Base-by-base conservation (phyloP, 306 rosid species). In the Pyrus betulifolia region DNA sequence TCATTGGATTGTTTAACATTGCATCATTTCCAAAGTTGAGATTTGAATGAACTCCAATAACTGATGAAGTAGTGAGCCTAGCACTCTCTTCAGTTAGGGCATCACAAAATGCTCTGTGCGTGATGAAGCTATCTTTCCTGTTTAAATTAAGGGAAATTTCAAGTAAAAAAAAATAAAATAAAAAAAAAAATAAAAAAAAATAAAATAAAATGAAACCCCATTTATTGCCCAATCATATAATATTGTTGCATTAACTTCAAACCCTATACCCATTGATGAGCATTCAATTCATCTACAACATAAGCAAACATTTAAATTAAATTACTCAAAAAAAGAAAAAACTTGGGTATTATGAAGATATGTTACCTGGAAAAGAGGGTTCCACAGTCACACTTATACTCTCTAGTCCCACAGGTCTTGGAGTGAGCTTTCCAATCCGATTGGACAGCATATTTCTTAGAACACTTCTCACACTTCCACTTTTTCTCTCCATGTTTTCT, bases 391-490 rank as follows among this genome's bases (percentile, higher is more conserved):
- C 98, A 94, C 79, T 90, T 94, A 59, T 92, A 94, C 80, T 94
- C 98, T 75, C 98, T 77, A 40, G 98, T 94, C 9, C 98, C 98
- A 76, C 98, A 94, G 1, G 98, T 94, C 76, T 94, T 94, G 63
- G 89, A 84, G 84, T 94, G 98, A 74, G 98, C 98, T 79, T 94
- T 94, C 98, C 98, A 94, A 76, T 94, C 97, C 1, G 97, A 94
- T 67, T 92, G 98, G 55, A 94, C 97, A 0, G 98, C 98, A 67
- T 94, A 94, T 79, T 92, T 94, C 89, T 94, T 94, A 0, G 98
- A 90, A 80, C 98, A 94, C 81, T 92, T 94, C 0, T 92, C 97
- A 64, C 98, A 94, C 88, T 92, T 94, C 98, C 98, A 94, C 85
- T 94, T 94, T 84, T 94, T 94, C 88, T 94, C 98, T 5, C 98